phyloP scores from a whole-genome alignment of 2,329 filamentous ascomycete genomes.

The Raffaelea albimanens region DNA sequence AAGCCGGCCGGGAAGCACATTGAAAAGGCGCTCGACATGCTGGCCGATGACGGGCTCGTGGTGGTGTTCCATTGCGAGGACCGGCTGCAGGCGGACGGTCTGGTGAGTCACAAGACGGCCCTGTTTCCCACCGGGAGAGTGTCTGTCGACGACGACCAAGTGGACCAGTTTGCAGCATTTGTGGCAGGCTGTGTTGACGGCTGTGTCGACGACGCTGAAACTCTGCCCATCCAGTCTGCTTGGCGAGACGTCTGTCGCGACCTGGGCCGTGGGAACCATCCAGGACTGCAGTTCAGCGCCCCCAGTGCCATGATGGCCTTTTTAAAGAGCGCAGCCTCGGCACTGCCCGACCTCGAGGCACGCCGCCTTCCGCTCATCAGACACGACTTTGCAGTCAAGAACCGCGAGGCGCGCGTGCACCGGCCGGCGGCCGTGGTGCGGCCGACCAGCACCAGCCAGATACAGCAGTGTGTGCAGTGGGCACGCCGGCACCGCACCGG shows the following conservation, averaged over 20 bases:
- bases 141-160: constrained; percentile 28
- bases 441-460: constrained; percentile 35
- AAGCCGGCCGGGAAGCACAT: constrained; percentile 35
- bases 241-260: constrained; percentile 45
- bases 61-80: constrained; percentile 46
- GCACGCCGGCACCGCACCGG: constrained; percentile 34
- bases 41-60: constrained; percentile 35
- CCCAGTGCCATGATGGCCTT: constrained; percentile 44
- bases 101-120: constrained; percentile 33
- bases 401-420: constrained; percentile 35
- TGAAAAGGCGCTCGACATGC: constrained; percentile 35
- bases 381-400: constrained; percentile 33
- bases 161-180: constrained; percentile 17
- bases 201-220: constrained; percentile 14
- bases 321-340: constrained; percentile 29
- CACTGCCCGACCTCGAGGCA: constrained; percentile 30
- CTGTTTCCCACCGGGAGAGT: constrained; percentile 41
- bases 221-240: constrained; percentile 21
- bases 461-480: constrained; percentile 49
- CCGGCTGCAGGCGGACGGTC: too few species aligned
- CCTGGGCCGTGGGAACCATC: constrained; percentile 27
- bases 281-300: constrained; percentile 35
- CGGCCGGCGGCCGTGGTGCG: constrained; percentile 32
- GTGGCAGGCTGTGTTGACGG: neutral
- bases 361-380: constrained; percentile 27